Evolutionary conservation across 768 basidiomycete species (phyloP), one percentile per base, ranked within the genome.

Genomic region (Cyathus striatus): DNA sequence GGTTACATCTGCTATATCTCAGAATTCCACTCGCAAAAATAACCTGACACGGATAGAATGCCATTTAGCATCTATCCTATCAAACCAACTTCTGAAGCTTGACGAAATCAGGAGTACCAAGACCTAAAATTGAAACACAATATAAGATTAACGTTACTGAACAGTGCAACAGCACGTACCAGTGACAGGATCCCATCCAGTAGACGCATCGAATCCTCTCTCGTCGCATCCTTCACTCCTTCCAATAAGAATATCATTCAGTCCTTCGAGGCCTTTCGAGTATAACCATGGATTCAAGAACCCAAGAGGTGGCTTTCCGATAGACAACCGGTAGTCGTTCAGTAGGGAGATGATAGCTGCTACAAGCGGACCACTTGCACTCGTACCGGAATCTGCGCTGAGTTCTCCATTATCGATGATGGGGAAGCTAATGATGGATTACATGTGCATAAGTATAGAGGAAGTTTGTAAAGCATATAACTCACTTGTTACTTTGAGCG

Each of bases 241-340:
- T 1, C 69, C 72, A 5, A 38, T 23, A 0, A 66, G 65, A 45
- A 73, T 62, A 33, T 72, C 71, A 38, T 66, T 66, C 38, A 72
- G 49, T 2, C 46, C 52, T 10, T 36, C 12, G 18, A 36, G 18
- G 35, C 35, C 35, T 18, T 36, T 36, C 10, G 45, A 39, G 40
- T 74, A 73, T 16, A 73, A 41, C 45, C 65, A 61, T 3, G 68
- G 72, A 46, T 73, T 73, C 42, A 73, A 55, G 49, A 72, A 71
- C 2, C 73, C 72, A 10, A 75, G 52, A 13, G 66, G 13, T 9
- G 49, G 35, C 40, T 59, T 61, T 0, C 61, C 60, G 1, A 49
- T 56, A 3, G 44, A 53, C 16, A 70, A 27, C 13, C 67, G 64
- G 0, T 62, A 66, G 32, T 75, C 70, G 30, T 75, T 73, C 23